Base-by-base conservation (phyloP, 192 early-diverging fungal species). In the Rhizophagus sp. region DNA sequence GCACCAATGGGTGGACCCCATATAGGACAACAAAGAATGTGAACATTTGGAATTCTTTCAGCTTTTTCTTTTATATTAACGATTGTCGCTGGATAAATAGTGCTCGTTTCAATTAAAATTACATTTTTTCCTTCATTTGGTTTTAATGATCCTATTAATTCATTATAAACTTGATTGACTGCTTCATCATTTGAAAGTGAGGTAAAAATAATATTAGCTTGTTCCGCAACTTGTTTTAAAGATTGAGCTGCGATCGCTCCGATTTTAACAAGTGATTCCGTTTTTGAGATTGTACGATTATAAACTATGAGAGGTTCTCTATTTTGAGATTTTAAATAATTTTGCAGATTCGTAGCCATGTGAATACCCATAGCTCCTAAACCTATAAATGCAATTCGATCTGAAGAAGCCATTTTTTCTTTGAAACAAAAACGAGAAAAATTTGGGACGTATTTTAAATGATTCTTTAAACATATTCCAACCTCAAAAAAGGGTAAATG, bases 331-430 rank as follows among this genome's bases (percentile, higher is more conserved):
- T 79, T 36, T 34, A 89, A 84, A 81, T 87, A 82, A 47, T 75
- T 78, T 70, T 91, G 89, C 30, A 93, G 81, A 76, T 91, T 91
- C 30, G 79, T 79, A n/a, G 92, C 89, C 86, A 93, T 93, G 12
- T 84, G 87, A 64, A 78, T 62, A 30, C 92, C 65, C 68, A 70
- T 70, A 10, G 68, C 34, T 19, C 68, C 68, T 41, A 70, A 41
- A 22, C 68, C 68, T 19, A 70, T 41, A 41, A 70, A 70, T n/a
- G 68, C 68, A n/a, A 39, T n/a, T n/a, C 68, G 39, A 70, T 70
- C 68, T 25, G 62, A 64, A 64, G 62, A 25, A 7, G 19, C 25
- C 63, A 65, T 65, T 27, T 65, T 65, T 57, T 57, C 15, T 52
- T 52, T 57, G 11, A 47, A 41, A 6, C 7, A 41, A 41, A 41